Base-by-base conservation (phyloP, 257 asterid genomes). In the Solanum ahanhuiri region DNA sequence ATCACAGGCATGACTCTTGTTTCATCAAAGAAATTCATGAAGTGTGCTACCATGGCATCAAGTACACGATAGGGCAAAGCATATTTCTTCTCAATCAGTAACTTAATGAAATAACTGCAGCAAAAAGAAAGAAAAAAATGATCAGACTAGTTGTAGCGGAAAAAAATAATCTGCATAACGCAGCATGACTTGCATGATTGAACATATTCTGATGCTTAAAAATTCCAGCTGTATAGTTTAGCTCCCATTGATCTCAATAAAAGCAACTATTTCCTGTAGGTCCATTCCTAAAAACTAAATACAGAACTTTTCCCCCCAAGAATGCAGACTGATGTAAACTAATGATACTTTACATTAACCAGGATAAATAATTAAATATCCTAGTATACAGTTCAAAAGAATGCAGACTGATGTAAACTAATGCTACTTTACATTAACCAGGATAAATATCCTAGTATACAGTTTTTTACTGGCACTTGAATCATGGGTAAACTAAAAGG, bases 51-150 rank as follows among this genome's bases (percentile, higher is more conserved):
- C 95, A 97, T 90, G 18, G 98, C 98, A 90, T 97, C 98, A 64
- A 97, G 94, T 12, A 95, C 99, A 82, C 98, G 98, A 89, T 95
- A 97, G 48, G 99, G 98, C 93, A 97, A 90, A 34, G 98, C 98
- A 79, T 95, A 97, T 91, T 97, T 97, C 98, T 97, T 97, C 92
- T 95, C 99, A 54, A 95, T 88, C 54, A 97, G 90, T 84, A 94
- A 79, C 93, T 95, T 93, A n/a, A 93, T 95, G 89, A 96, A 96
- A 91, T 94, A 96, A 91, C 99, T 96, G 98, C 94, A 88, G 64
- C 83, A 86, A 63, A 31, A 31, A 9, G 3, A 35, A 48, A 48
- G 43, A 25, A 43, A 43, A 39, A 25, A 4, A 12, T 43, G 14
- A 48, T 48, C 14, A 81, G 67, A 81, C 67, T 48, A 81, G 57